phyloP scores from a whole-genome alignment of 768 basidiomycete genomes.

The Gelatoporia subvermispora region DNA sequence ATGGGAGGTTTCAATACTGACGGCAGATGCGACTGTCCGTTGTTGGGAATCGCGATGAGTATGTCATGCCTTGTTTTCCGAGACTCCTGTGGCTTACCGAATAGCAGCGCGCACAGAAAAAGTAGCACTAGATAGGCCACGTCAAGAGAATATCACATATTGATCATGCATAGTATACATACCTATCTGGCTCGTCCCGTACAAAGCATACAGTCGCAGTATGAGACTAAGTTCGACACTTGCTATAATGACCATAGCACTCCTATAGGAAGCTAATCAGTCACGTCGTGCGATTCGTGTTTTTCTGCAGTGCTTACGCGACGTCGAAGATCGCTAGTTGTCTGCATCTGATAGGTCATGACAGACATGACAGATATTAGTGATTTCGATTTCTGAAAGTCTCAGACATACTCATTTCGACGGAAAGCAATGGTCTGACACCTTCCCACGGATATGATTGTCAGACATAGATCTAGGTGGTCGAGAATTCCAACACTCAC shows the following conservation, averaged over 20 bases:
- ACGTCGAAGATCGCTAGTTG: not conserved
- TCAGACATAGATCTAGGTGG: not conserved
- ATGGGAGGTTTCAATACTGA: too few relatives aligned
- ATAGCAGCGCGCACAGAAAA: too few relatives aligned
- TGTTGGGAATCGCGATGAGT: too few relatives aligned
- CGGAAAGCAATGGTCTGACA: not conserved
- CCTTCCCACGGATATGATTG: not conserved
- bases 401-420: constrained; percentile 2
- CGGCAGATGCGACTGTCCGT: too few relatives aligned
- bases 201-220: constrained; percentile 16
- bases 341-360: not conserved
- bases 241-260: constrained; percentile 1
- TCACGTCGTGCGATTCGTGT: not conserved
- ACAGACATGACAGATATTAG: not conserved
- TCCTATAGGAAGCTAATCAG: not conserved
- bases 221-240: constrained; percentile 16
- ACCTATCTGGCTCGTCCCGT: constrained; percentile 8
- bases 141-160: too few relatives aligned
- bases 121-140: too few relatives aligned
- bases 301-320: not conserved
- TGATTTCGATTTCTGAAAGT: not conserved
- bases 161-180: too few relatives aligned
- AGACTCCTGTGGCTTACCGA: too few relatives aligned
- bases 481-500: constrained; percentile 1
- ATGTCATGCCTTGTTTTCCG: too few relatives aligned